These are phyloP conservation scores for Boletus sp. DNA, from an alignment of 768 basidiomycete species.

Conservation along the genomic window DNA sequence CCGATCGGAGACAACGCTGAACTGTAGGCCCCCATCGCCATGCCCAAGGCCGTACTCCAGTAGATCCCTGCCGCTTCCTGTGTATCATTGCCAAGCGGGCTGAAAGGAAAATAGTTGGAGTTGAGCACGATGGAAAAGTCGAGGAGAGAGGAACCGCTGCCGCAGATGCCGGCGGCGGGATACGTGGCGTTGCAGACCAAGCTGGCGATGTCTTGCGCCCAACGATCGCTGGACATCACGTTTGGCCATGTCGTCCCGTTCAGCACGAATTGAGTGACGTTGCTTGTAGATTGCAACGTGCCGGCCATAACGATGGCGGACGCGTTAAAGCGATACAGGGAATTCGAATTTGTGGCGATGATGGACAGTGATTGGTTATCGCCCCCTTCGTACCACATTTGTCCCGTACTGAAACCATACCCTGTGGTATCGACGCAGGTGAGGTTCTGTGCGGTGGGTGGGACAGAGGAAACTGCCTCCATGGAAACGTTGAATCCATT, in stretches of 20 bases:
- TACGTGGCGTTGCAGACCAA: background rate
- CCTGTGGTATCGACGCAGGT: background rate
- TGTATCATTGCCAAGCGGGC: background rate
- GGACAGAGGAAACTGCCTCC: background rate
- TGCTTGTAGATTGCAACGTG: background rate
- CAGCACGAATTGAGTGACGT: background rate
- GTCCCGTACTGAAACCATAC: background rate
- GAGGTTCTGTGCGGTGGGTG: constrained; percentile 1
- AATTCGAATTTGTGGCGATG: background rate
- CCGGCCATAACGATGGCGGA: background rate
- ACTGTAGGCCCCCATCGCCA: background rate
- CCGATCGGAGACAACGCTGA: background rate
- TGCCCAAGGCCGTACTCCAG: background rate
- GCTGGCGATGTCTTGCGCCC: constrained; percentile 1
- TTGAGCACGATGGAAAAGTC: background rate
- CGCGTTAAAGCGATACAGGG: background rate
- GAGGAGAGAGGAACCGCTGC: background rate
- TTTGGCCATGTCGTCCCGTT: background rate
- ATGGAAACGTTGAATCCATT: constrained; percentile 4
- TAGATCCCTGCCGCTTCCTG: background rate
- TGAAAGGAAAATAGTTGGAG: no score
- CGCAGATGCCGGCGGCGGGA: background rate
- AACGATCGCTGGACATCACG: background rate
- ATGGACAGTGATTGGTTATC: background rate
- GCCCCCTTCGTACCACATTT: background rate